phyloP scores from a whole-genome alignment of 2,329 filamentous ascomycete genomes.

The Venturia aucupariae region DNA sequence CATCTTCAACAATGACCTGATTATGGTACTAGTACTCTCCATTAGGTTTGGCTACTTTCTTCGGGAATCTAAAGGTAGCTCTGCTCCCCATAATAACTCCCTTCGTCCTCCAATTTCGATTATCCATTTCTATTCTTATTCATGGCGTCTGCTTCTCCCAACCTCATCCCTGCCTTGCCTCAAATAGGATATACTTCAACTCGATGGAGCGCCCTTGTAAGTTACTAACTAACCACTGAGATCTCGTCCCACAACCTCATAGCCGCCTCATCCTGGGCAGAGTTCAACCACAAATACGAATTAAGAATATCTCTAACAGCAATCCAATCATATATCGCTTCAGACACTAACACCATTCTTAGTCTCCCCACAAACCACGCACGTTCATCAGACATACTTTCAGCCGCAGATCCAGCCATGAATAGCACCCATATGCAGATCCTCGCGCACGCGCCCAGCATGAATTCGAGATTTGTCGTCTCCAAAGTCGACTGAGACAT shows the following conservation, averaged over 20 bases:
- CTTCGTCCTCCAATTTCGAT: not conserved
- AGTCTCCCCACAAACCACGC: slow-evolving; percentile 1
- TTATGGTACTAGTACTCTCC: not conserved
- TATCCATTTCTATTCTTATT: not conserved
- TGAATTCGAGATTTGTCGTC: not conserved
- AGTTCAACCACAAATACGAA: slow-evolving; percentile 1
- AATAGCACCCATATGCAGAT: not conserved
- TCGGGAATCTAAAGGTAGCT: not conserved
- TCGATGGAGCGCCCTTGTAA: not conserved
- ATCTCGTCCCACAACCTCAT: slow-evolving; percentile 1
- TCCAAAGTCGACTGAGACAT: not conserved
- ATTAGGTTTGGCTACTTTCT: not conserved
- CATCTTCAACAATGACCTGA: slow-evolving; percentile 1
- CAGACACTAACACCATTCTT: not conserved
- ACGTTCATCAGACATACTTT: not conserved
- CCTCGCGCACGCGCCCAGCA: not conserved
- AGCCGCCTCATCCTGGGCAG: not conserved
- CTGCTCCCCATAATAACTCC: not conserved
- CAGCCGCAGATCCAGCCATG: not conserved
- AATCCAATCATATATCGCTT: not conserved
- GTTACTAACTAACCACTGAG: not conserved
- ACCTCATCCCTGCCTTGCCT: not conserved
- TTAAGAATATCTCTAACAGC: not conserved
- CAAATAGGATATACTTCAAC: slow-evolving; percentile 2
- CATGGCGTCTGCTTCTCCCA: not conserved